These are phyloP conservation scores for Salvia hispanica DNA, from an alignment of 257 asterid species.

Conservation along the genomic window DNA sequence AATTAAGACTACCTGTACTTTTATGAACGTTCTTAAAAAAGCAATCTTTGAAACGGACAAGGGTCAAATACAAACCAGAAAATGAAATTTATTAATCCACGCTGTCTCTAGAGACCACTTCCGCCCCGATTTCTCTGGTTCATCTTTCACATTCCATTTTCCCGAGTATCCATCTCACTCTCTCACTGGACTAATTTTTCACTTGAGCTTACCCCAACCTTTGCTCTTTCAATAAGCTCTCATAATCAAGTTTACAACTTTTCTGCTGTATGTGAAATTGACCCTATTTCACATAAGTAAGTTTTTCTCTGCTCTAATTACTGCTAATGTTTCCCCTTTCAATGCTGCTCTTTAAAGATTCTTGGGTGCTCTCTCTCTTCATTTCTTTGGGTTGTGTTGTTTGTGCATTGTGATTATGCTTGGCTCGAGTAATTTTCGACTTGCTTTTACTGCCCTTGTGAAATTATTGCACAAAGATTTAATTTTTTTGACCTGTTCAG, in stretches of 20 bases:
- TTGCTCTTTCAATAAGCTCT: not conserved
- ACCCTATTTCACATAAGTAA: constrained; percentile 25
- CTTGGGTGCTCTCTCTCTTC: not conserved
- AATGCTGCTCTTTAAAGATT: not conserved
- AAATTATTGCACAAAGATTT: constrained; percentile 29
- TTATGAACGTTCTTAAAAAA: constrained; percentile 23
- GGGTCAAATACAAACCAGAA: constrained; percentile 6
- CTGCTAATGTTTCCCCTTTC: not conserved
- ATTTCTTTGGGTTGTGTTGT: not conserved
- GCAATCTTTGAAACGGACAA: constrained; percentile 9
- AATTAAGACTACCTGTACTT: not conserved
- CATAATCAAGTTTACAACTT: constrained; percentile 8
- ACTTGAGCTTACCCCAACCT: not conserved
- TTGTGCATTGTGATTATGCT: constrained; percentile 20
- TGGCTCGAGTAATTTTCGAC: constrained; percentile 6
- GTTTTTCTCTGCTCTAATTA: constrained; percentile 24
- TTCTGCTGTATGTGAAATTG: constrained; percentile 11
- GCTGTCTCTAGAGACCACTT: constrained; percentile 30
- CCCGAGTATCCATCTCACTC: not conserved
- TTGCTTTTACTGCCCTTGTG: constrained; percentile 22
- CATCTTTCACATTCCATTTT: constrained; percentile 22
- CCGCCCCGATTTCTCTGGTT: constrained; percentile 15
- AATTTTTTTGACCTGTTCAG: constrained; percentile 7
- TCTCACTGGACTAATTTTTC: constrained; percentile 13
- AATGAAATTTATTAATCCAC: constrained; percentile 31